Evolutionary conservation across 176 grass and related monocot genomes (phyloP).

Genomic region (Areca catechu): DNA sequence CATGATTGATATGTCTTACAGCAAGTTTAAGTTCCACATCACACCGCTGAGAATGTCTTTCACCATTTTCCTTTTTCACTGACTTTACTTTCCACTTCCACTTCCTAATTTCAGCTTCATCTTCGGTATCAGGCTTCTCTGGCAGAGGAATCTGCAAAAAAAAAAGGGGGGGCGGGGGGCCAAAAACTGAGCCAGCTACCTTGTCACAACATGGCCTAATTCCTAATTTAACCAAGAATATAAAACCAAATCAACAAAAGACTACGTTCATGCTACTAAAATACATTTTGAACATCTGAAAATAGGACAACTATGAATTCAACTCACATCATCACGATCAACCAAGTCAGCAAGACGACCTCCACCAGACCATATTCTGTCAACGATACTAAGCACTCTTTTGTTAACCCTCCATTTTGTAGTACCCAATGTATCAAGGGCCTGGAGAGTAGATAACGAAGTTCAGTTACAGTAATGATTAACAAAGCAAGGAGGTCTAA

Average conservation of each 20-base stretch:
- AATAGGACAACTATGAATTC: background rate
- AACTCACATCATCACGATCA: constrained; percentile 83
- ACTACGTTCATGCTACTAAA: too few relatives aligned
- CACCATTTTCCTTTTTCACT: constrained; percentile 67
- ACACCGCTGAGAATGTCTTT: constrained; percentile 87
- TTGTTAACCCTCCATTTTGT: constrained; percentile 97
- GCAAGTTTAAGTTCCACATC: constrained; percentile 94
- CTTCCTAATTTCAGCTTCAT: constrained; percentile 54
- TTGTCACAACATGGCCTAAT: too few relatives aligned
- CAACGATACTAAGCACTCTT: constrained; percentile 61
- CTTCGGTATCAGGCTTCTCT: constrained; percentile 81
- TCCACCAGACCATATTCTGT: constrained; percentile 94
- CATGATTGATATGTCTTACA: constrained; percentile 29
- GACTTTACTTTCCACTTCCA: constrained; percentile 59
- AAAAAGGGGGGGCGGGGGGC: background rate
- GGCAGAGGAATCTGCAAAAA: constrained; percentile 55
- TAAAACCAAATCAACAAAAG: too few relatives aligned
- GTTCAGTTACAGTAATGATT: too few relatives aligned
- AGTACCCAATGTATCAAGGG: constrained; percentile 74
- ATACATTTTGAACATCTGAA: too few relatives aligned
- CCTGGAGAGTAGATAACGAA: constrained; percentile 25
- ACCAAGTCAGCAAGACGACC: constrained; percentile 80
- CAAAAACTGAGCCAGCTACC: too few relatives aligned
- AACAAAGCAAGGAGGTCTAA: too few relatives aligned
- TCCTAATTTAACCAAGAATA: too few relatives aligned